Percentiles rank a stretch among this genome's conserved stretches.
These are phyloP conservation scores for Coemansia sp. DNA, from an alignment of 192 early-diverging fungal species.

Conservation along the genomic window DNA sequence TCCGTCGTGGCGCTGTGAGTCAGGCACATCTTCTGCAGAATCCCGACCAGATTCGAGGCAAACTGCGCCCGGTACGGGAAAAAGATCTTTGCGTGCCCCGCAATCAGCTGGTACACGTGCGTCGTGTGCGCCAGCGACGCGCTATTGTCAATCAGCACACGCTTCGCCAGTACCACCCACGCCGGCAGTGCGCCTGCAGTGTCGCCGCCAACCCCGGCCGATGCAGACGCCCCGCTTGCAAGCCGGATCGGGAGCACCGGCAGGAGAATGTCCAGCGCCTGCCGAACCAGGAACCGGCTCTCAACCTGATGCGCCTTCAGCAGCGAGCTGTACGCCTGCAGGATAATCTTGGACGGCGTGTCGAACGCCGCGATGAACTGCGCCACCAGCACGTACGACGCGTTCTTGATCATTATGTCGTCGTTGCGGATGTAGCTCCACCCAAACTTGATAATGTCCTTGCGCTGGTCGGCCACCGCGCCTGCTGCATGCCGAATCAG, in stretches of 20 bases:
- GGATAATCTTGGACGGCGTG: conserved; percentile 83
- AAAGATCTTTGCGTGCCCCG: conserved; percentile 85
- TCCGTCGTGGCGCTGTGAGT: conserved; percentile 83
- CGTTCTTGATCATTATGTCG: conserved; percentile 93
- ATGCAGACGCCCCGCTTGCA: conserved; percentile 13
- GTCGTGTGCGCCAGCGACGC: conserved; percentile 85
- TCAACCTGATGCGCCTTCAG: conserved; percentile 89
- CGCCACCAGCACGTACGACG: conserved; percentile 90
- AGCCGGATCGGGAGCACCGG: conserved; percentile 88
- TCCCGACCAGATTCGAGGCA: conserved; percentile 81
- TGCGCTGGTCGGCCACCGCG: conserved; percentile 73
- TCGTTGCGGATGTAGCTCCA: conserved; percentile 85
- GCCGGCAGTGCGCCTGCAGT: conserved; percentile 56
- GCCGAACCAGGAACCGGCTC: conserved; percentile 80
- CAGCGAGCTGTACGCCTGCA: conserved; percentile 83
- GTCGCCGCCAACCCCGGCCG: conserved; percentile 6
- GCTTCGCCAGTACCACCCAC: conserved; percentile 86
- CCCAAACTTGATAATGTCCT: conserved; percentile 93
- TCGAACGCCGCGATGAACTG: conserved; percentile 93
- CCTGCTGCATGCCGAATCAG: conserved; percentile 73
- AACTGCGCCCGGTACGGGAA: conserved; percentile 89
- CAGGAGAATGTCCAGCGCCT: conserved; percentile 90
- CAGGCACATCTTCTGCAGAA: conserved; percentile 84
- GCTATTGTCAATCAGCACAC: conserved; percentile 90
- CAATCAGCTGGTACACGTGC: conserved; percentile 88